A percentile compares a stretch with the other conserved stretches of the same genome.
phyloP scores from a whole-genome alignment of 1,284 basidiomycete species.

The Heliocybe sulcata region DNA sequence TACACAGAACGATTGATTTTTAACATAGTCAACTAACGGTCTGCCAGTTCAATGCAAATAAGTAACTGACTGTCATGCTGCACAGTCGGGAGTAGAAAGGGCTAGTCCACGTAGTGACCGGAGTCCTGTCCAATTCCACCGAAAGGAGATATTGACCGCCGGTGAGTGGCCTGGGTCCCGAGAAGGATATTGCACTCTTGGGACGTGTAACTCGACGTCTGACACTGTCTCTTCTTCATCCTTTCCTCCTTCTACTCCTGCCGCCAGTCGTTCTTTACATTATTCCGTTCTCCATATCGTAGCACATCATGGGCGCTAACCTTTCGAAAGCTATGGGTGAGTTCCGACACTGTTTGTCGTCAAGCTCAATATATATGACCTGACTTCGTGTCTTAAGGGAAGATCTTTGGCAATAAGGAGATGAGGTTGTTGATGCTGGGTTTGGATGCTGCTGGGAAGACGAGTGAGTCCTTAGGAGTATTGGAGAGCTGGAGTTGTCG shows the following conservation, averaged over 20 bases:
- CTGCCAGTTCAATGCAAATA: too few species aligned
- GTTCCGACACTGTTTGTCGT: slow-evolving; percentile 14
- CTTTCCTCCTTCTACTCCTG: slow-evolving; percentile 19
- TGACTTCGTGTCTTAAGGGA: slow-evolving; percentile 42
- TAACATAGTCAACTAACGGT: too few species aligned
- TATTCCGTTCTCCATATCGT: slow-evolving; percentile 20
- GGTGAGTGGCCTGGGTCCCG: background rate
- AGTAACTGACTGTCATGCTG: too few species aligned
- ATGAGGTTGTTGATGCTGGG: slow-evolving; percentile 93
- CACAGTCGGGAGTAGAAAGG: too few species aligned
- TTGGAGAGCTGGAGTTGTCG: slow-evolving; percentile 2
- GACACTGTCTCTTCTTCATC: background rate
- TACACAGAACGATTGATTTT: too few species aligned
- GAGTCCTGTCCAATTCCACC: too few species aligned
- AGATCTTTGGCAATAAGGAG: slow-evolving; percentile 99
- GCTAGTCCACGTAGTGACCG: too few species aligned
- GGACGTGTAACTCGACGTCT: background rate
- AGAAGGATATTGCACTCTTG: background rate
- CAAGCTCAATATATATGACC: background rate
- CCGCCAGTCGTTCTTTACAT: slow-evolving; percentile 40
- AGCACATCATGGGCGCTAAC: slow-evolving; percentile 60
- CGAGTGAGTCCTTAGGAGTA: slow-evolving; percentile 53
- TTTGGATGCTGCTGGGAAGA: slow-evolving; percentile 95
- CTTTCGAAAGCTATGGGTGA: slow-evolving; percentile 68
- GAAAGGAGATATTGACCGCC: too few species aligned